Evolutionary conservation across 306 rosid species (phyloP).

Genomic region (Vicia faba): DNA sequence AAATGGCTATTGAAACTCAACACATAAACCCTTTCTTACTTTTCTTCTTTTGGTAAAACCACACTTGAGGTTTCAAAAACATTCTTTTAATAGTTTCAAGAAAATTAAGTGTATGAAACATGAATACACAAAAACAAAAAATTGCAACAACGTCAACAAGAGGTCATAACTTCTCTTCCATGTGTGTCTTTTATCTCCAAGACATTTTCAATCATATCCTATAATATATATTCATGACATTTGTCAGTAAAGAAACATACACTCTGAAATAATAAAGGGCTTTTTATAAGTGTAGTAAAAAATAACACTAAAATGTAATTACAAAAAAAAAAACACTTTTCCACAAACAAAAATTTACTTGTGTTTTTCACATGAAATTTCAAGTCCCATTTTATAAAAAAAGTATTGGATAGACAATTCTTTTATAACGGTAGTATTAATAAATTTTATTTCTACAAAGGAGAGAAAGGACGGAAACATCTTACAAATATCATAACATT

Average conservation of each 20-base stretch:
- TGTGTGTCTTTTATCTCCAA: constrained; percentile 96
- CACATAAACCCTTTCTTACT: no score
- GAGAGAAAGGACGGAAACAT: constrained; percentile 16
- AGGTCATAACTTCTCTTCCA: constrained; percentile 99
- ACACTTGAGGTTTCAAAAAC: no score
- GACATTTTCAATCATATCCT: constrained; percentile 99
- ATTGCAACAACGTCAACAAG: constrained; percentile 99
- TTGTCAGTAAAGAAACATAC: constrained; percentile 16
- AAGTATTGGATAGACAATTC: not conserved
- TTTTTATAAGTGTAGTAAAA: constrained; percentile 6
- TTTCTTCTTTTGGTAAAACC: no score
- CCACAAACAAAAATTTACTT: constrained; percentile 11
- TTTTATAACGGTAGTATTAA: constrained; percentile 2
- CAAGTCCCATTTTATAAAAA: constrained; percentile 18
- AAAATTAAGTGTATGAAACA: no score
- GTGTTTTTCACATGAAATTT: constrained; percentile 14
- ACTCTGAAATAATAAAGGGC: constrained; percentile 8
- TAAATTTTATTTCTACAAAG: not conserved
- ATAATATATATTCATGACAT: constrained; percentile 29
- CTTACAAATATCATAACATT: not conserved
- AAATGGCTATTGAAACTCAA: no score
- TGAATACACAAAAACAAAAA: no score
- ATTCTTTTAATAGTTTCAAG: no score
- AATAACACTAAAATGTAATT: constrained; percentile 15
- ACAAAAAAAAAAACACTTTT: not conserved